Evolutionary conservation across 2,329 filamentous ascomycete species (phyloP), one percentile per base, ranked within the genome.

Genomic region (Ciborinia camelliae): DNA sequence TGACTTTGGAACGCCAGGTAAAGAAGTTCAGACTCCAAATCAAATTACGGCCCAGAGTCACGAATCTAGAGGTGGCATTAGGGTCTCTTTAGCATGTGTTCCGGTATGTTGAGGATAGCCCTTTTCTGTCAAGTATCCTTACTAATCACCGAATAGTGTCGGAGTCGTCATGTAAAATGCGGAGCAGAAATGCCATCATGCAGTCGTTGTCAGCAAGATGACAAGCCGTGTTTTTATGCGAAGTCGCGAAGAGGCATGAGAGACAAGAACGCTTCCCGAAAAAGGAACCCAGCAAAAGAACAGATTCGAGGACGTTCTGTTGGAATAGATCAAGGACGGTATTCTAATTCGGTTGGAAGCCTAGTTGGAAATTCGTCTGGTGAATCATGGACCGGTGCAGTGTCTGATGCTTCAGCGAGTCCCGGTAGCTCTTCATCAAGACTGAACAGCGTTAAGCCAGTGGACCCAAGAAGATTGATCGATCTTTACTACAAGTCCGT

Each of bases 221-320:
- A 76, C 32, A 80, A 79, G 65, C 73, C 78, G 35, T 83, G 81
- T 64, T 77, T 76, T 65, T 83, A 82, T 71, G 76, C 79, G 26
- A 79, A 79, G 67, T 83, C 81, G 15, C 76, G 81, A 43, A 75
- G 81, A 68, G 81, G 81, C 15, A 78, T 73, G 70, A 67, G 71
- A 60, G 70, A 73, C 41, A 67, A 66, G 53, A 71, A 65, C 62
- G 65, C 67, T 9, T 64, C 68, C 39, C 63, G 66, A 37, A 73
- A 70, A 45, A 67, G 63, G 52, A 54, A 48, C 18, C 66, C 68
- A 4, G 43, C 64, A 32, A 65, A 64, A 58, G 63, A 66, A 50
- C 64, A 59, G 47, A 55, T 30, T 28, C 63, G 50, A 39, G 62
- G 41, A 5, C 67, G 60, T 48, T 63, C 65, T 39, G 50, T 32